Evolutionary conservation across 108 stramenopile genomes (phyloP), one percentile per base, ranked within the genome.

Genomic region (Craspedostauros australis): DNA sequence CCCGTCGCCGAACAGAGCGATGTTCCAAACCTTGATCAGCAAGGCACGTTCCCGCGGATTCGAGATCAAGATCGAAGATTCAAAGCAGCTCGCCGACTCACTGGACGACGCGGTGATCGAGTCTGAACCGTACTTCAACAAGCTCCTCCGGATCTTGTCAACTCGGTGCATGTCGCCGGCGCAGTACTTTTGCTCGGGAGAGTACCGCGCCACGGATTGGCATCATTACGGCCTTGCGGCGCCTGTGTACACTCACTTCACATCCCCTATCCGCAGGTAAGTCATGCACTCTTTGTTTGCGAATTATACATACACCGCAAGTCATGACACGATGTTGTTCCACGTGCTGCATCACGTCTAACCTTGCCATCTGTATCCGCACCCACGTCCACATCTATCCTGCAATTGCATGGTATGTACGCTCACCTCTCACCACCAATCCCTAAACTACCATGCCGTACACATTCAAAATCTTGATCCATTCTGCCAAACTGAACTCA

Each of bases 191-290:
- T 97, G 96, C 50, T 96, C 94, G 5, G 95, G 96, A 32, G 96
- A 99, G 57, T 85, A 81, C 32, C 79, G 84, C 51, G 77, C 87
- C 1, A 80, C 62, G 37, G 89, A 91, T 36, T 91, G 88, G 86
- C 83, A 84, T 50, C 99, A 99, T 75, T 99, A 98, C 57, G 99
- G 99, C 41, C 84, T 99, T 1, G 99, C 97, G 5, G 94, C 96
- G n/a, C 95, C 96, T 2, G 89, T 98, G 8, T 99, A 99, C 68
- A 99, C 98, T 0, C 99, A 99, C 60, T 99, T 99, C 66, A 99
- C 99, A 5, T 93, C 91, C 6, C 99, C 99, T 19, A 99, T 99
- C 56, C 96, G 99, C 22, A 25, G 60, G 26, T 51, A 45, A n/a
- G n/a, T 36, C 34, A 11, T 36, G 34, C 11, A 11, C 34, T 12